Conservation (phyloP, 176 grass and related monocot genomes). For the Chrysopogon serrulatus region DNA sequence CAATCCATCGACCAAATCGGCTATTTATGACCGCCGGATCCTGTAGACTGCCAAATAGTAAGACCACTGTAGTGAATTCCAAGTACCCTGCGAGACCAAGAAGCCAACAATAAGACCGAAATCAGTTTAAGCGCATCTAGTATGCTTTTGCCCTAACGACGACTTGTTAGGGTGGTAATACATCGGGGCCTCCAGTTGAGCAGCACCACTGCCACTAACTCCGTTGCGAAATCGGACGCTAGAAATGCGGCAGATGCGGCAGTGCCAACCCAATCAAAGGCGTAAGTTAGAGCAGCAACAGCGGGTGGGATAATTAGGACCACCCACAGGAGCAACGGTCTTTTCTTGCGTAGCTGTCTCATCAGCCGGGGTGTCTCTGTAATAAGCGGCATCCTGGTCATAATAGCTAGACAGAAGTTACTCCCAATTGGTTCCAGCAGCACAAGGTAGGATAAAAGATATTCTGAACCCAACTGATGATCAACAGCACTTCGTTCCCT, state of each 20-base stretch:
- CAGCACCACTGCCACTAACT: neutral
- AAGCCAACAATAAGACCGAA: neutral
- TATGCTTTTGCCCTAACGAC: neutral
- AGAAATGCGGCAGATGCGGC: too few species aligned
- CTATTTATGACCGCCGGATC: neutral
- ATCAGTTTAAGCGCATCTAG: neutral
- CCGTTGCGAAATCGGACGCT: too few species aligned
- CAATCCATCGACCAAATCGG: neutral
- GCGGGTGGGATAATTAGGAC: neutral
- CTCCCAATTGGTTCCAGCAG: too few species aligned
- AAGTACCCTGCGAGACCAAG: too few species aligned
- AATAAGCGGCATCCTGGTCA: neutral
- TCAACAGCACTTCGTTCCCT: neutral
- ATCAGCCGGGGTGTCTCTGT: too few species aligned
- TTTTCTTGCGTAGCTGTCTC: too few species aligned
- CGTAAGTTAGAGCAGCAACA: neutral
- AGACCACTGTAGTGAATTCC: neutral
- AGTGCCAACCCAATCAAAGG: too few species aligned
- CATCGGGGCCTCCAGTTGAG: neutral
- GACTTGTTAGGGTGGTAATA: neutral
- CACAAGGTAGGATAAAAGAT: too few species aligned
- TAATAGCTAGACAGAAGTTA: neutral
- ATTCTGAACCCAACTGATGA: neutral
- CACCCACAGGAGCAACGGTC: neutral
- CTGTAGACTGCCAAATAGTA: neutral